Base-by-base conservation (phyloP, 2,329 filamentous ascomycete species). In the Exophiala xenobiotica region DNA sequence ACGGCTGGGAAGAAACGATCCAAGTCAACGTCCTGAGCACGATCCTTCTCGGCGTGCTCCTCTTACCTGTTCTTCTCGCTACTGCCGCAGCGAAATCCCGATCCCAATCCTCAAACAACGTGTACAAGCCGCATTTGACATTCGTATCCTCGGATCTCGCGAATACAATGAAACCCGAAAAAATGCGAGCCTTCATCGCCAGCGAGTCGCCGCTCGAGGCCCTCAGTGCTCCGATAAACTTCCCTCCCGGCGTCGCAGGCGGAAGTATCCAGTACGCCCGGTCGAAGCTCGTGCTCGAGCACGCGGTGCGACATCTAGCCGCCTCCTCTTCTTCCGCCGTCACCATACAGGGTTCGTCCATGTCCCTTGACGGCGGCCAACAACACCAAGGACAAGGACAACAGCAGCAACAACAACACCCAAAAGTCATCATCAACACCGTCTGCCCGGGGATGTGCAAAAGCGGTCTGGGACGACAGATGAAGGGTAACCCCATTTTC, bases 11-110 rank as follows among this genome's bases (percentile, higher is more conserved):
- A 51, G 67, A 74, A 46, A 76, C 72, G 1, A 56, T 85, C 8
- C 80, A 84, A 62, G 76, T 82, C 57, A 83, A 84, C 60, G 70
- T 75, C 1, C 65, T 85, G 1, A 80, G 79, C 2, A 84, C 79
- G 1, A 70, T 74, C 5, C 68, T 83, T 1, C 65, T 85, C 5
- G 78, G 71, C 0, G 56, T 82, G 2, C 63, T 82, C 1, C 68
- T 85, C 8, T 65, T 79, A 1, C 76, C 75, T 0, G 73, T 74
- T 46, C 61, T 80, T 9, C 63, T 65, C 19, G 63, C 59, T 8
- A 14, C 31, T 9, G 31, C n/a, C n/a, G 7, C n/a, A 35, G 12
- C 31, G n/a, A n/a, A n/a, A n/a, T 16, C 9, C 31, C 12, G 31
- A 9, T 14, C n/a, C 31, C 11, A 14, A 14, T 8, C 6, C n/a